These are phyloP conservation scores for Annulohypoxylon nitens DNA, from an alignment of 495 filamentous ascomycete species.

Conservation along the genomic window DNA sequence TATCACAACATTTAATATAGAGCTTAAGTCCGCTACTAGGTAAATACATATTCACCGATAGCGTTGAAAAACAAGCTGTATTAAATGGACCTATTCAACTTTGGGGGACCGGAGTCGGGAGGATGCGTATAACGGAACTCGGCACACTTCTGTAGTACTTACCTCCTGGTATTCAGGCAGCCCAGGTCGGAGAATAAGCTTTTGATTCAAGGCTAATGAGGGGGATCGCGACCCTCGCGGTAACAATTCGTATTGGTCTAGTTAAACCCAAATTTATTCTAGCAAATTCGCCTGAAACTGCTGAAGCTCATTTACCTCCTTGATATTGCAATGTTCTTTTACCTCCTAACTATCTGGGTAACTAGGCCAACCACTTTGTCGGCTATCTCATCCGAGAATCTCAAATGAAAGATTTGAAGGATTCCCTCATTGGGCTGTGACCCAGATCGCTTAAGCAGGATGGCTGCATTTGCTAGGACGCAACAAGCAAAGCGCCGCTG, in stretches of 20 bases:
- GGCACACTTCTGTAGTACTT: background rate
- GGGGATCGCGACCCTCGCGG: constrained; percentile 29
- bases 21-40: background rate
- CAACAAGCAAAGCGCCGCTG: constrained; percentile 15
- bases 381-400: constrained; percentile 41
- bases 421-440: constrained; percentile 20
- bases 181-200: background rate
- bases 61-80: background rate
- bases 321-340: constrained; percentile 15
- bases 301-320: constrained; percentile 14
- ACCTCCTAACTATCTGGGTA: background rate
- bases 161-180: background rate
- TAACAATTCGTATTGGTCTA: constrained; percentile 16
- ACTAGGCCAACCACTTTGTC: constrained; percentile 6
- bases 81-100: too few relatives aligned
- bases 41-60: background rate
- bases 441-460: constrained; percentile 32
- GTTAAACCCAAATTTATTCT: constrained; percentile 17
- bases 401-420: constrained; percentile 13
- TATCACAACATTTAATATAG: constrained; percentile 13
- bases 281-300: constrained; percentile 35
- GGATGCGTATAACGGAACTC: constrained; percentile 2
- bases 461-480: constrained; percentile 15
- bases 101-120: background rate
- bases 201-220: constrained; percentile 19